Evolutionary conservation across 2,329 filamentous ascomycete genomes (phyloP), one percentile per base, ranked within the genome.

Genomic region (Capronia coronata): DNA sequence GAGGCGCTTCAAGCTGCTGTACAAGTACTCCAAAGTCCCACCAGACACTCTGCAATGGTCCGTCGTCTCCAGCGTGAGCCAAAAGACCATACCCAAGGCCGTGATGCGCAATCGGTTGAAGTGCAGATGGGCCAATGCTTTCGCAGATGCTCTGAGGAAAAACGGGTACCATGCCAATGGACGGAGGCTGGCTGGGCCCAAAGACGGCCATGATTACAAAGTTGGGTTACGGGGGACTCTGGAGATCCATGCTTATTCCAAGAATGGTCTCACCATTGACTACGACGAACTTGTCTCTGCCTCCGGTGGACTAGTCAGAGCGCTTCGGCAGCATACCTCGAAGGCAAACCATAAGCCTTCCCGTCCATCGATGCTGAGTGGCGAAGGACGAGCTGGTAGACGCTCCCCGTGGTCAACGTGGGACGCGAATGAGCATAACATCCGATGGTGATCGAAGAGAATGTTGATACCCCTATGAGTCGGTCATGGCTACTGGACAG

Each of bases 31-130:
- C 6, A 61, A 64, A 48, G 68, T 71, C 37, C 64, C 69, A 34
- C 64, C 62, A 8, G 64, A 69, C 58, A 65, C 64, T 27, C 65
- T 80, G 14, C 75, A 75, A 69, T 77, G 73, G 71, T 62, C 64
- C 13, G 67, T 74, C 4, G 59, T 68, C 49, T 44, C 63, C 49
- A 54, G 64, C 45, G 52, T 59, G 52, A 46, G 62, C 60, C 46
- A 55, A n/a, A 58, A 55, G 35, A 14, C 40, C 5, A 37, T 58
- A 2, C 61, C 63, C 18, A 75, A 72, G 48, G 64, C 65, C 6
- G 69, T 72, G 18, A 67, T 79, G n/a, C 67, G 78, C 16, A 71
- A 68, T 10, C 71, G 68, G 63, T 64, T 64, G 19, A 63, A 63
- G 19, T 67, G 72, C 51, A 70, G 73, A 59, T 56, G 72, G 22